phyloP scores from a whole-genome alignment of 768 basidiomycete species.

The Boletus edulis region DNA sequence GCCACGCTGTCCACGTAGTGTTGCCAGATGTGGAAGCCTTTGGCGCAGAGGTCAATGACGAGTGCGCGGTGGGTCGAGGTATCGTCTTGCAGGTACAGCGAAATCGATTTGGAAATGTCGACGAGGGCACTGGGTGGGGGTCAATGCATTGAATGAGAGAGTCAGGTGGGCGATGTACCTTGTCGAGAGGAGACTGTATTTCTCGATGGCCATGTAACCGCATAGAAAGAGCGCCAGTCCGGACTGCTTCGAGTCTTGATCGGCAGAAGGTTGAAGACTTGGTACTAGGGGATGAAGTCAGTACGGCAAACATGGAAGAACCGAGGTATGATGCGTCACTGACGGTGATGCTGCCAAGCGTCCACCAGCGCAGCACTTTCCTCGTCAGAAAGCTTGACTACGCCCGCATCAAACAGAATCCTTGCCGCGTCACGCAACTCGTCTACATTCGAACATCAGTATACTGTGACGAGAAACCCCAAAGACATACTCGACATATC shows the following conservation, averaged over 20 bases:
- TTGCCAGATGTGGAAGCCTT: conserved; percentile 94
- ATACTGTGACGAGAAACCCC: not conserved
- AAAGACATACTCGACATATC: conserved; percentile 59
- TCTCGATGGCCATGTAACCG: conserved; percentile 79
- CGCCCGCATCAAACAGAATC: conserved; percentile 72
- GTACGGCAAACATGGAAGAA: not conserved
- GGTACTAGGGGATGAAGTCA: conserved; percentile 46
- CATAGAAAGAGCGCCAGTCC: conserved; percentile 78
- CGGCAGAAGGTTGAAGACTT: conserved; percentile 55
- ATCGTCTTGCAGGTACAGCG: conserved; percentile 73
- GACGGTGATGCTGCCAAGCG: conserved; percentile 64
- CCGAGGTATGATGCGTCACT: conserved; percentile 14
- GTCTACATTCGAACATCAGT: conserved; percentile 36
- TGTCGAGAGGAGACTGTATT: conserved; percentile 71
- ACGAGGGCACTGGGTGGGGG: conserved; percentile 58
- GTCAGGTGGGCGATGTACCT: conserved; percentile 42
- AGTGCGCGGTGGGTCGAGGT: conserved; percentile 62
- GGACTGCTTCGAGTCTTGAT: conserved; percentile 55
- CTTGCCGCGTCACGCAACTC: conserved; percentile 79
- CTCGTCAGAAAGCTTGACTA: conserved; percentile 65
- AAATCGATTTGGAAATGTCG: conserved; percentile 82
- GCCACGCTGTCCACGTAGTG: conserved; percentile 89
- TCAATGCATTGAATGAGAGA: not conserved
- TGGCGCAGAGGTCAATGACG: conserved; percentile 86
- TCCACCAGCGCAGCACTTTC: conserved; percentile 60